Conservation (phyloP, 257 asterid species). For the Plantago ovata region DNA sequence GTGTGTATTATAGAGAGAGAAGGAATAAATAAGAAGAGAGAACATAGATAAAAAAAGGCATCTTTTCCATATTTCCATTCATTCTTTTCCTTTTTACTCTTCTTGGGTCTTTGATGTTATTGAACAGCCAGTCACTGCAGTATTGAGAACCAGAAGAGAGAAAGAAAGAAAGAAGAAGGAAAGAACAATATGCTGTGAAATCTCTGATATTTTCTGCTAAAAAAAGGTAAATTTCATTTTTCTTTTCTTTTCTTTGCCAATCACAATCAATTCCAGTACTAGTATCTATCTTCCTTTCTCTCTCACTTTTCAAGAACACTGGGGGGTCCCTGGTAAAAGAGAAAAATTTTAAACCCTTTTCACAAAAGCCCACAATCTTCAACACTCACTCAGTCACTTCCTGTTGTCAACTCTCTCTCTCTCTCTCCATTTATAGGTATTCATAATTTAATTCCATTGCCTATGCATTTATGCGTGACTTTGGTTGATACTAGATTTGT, state of each 20-base stretch:
- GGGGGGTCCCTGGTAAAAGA: too few species aligned
- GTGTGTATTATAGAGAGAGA: too few species aligned
- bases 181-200: not conserved
- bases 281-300: slow-evolving; percentile 3
- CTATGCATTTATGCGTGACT: not conserved
- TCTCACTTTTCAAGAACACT: slow-evolving; percentile 17
- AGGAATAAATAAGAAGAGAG: too few species aligned
- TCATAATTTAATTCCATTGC: not conserved
- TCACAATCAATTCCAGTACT: slow-evolving; percentile 1
- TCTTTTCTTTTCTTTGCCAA: slow-evolving; percentile 13
- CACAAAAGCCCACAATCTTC: not conserved
- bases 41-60: not conserved
- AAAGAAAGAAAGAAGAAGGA: not conserved
- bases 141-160: too few species aligned
- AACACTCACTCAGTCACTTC: not conserved
- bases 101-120: slow-evolving; percentile 7
- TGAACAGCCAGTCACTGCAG: not conserved
- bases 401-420: slow-evolving; percentile 24
- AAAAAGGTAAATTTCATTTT: slow-evolving; percentile 26
- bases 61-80: not conserved
- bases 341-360: not conserved
- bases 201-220: slow-evolving; percentile 21
- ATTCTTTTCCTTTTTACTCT: slow-evolving; percentile 1
- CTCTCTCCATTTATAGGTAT: slow-evolving; percentile 17
- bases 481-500: slow-evolving; percentile 5